Evolutionary conservation across 2,329 filamentous ascomycete species (phyloP).

Genomic region (Fusarium nematophilum): DNA sequence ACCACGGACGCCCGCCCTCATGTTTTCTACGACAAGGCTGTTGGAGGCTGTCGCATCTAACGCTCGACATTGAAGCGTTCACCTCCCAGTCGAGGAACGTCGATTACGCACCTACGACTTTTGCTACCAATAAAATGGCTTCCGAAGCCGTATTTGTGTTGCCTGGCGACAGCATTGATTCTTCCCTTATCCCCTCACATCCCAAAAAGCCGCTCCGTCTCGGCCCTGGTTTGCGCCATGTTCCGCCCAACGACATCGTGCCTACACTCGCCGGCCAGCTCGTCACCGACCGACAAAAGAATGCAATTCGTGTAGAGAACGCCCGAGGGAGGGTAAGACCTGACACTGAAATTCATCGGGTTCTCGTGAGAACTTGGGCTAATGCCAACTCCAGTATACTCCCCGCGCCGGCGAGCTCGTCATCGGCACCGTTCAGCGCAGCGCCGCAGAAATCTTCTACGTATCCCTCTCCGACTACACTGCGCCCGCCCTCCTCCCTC

Average conservation of each 20-base stretch:
- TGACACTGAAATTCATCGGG: background rate
- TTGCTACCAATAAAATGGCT: slow-evolving; percentile 58
- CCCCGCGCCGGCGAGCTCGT: slow-evolving; percentile 86
- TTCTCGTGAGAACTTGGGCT: background rate
- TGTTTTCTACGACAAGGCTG: slow-evolving; percentile 28
- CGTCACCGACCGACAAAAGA: slow-evolving; percentile 76
- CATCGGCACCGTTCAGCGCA: slow-evolving; percentile 85
- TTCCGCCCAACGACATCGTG: slow-evolving; percentile 79
- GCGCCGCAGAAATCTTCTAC: slow-evolving; percentile 80
- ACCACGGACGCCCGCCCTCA: slow-evolving; percentile 13
- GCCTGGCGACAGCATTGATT: slow-evolving; percentile 81
- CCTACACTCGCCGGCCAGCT: slow-evolving; percentile 76
- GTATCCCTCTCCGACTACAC: slow-evolving; percentile 78
- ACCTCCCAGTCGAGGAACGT: slow-evolving; percentile 1
- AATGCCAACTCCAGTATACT: slow-evolving; percentile 70
- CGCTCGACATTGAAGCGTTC: slow-evolving; percentile 2
- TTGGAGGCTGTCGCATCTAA: slow-evolving; percentile 30
- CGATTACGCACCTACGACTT: background rate
- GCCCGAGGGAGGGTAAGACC: slow-evolving; percentile 73
- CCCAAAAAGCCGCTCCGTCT: slow-evolving; percentile 79
- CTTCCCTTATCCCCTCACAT: slow-evolving; percentile 73
- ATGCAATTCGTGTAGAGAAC: slow-evolving; percentile 81
- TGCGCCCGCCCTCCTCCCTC: slow-evolving; percentile 76
- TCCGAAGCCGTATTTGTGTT: slow-evolving; percentile 75
- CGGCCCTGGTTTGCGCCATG: slow-evolving; percentile 84